Evolutionary conservation across 495 filamentous ascomycete species (phyloP), one percentile per base, ranked within the genome.

Genomic region (Schizothecium vesticola): DNA sequence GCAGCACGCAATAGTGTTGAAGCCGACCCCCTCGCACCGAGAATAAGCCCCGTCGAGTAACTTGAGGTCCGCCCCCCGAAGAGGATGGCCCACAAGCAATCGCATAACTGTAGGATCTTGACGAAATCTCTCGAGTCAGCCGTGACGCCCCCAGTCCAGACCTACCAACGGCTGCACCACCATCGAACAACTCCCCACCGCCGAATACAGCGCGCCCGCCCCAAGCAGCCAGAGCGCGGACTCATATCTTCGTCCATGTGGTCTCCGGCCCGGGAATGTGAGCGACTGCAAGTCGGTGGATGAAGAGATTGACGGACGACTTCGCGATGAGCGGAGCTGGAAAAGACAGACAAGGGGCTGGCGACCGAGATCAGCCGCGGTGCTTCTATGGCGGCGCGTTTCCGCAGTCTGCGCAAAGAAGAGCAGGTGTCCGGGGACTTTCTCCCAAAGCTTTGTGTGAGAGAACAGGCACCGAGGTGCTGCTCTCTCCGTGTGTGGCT

Each of bases 21-120:
- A 80, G 74, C 80, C 43, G 25, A 51, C 75, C 91, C 89, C 91
- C 94, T 97, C 93, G 93, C 91, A 88, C 92, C 95, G 92, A 97
- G 92, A 97, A 97, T 99, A 92, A 97, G 95, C 95, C 95, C 95
- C 95, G 97, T 99, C 93, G 92, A 96, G 95, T 97, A 94, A 96
- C 91, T 87, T 76, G 77, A 76, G 1, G 23, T 73, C 70, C 86
- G 88, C 86, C 82, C 71, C 75, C 71, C 73, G 73, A 70, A 67
- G 72, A 77, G 79, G 29, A 61, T 16, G 26, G 56, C 10, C 8
- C 24, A 69, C 70, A 75, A 85, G 92, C 92, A 97, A 97, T 97
- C 95, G 94, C 94, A 97, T 99, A 88, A 90, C 95, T 97, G 87
- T 97, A 84, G 78, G 28, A 92, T 87, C 88, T 83, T 88, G 94